A percentile compares a stretch with the other conserved stretches of the same genome.
phyloP scores from a whole-genome alignment of 2,329 filamentous ascomycete species.

The Fusarium sp. region DNA sequence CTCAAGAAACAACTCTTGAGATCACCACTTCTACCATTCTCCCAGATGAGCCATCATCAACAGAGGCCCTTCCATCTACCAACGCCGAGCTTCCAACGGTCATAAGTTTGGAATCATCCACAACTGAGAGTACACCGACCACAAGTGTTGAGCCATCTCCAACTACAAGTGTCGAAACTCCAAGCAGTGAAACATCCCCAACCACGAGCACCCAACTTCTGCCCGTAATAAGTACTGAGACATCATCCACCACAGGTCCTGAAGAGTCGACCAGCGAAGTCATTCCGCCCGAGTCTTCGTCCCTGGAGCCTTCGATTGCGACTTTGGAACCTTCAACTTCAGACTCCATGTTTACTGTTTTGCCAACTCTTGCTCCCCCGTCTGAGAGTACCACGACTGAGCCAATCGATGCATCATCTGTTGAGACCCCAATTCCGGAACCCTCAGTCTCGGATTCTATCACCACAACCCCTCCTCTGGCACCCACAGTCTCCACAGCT shows the following conservation, averaged over 20 bases:
- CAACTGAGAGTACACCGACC: not conserved
- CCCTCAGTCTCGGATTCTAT: not conserved
- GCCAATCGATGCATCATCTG: not conserved
- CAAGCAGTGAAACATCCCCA: not conserved
- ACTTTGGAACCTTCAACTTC: not conserved
- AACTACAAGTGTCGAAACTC: not conserved
- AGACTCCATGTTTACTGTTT: not conserved
- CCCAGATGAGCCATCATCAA: not conserved
- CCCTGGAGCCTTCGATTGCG: not conserved
- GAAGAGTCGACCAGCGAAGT: not conserved
- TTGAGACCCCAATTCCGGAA: not conserved
- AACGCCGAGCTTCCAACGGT: not conserved
- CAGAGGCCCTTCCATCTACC: not conserved
- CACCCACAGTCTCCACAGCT: not conserved
- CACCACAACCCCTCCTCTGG: not conserved
- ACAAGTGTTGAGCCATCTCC: not conserved
- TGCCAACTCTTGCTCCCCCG: not conserved
- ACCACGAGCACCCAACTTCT: not conserved
- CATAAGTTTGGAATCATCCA: not conserved
- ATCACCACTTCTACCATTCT: not conserved
- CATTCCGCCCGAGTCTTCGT: not conserved
- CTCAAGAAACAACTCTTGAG: not conserved
- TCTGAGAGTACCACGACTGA: not conserved
- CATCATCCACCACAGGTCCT: not conserved
- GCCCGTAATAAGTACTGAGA: not conserved